These are phyloP conservation scores for Didymella glomerata DNA, from an alignment of 2,329 filamentous ascomycete genomes.

Conservation along the genomic window DNA sequence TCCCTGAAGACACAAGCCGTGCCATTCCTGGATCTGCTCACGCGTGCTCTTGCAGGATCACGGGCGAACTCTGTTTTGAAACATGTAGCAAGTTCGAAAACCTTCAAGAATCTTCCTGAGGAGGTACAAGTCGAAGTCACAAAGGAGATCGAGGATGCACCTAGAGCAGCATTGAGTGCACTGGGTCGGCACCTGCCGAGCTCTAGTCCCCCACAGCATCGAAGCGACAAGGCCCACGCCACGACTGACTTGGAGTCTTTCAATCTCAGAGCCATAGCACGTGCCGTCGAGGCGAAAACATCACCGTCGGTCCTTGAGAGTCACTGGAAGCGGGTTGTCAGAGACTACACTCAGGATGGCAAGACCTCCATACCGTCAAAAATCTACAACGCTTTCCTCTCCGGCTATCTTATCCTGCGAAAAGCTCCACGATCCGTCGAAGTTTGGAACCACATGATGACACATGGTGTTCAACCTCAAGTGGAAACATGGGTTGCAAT, in stretches of 20 bases:
- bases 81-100: conserved; percentile 15
- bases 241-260: conserved; percentile 34
- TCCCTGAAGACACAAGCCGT: conserved; percentile 30
- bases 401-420: conserved; percentile 56
- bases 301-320: conserved; percentile 29
- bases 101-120: conserved; percentile 29
- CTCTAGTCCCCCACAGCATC: conserved; percentile 1
- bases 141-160: conserved; percentile 39
- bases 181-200: conserved; percentile 21
- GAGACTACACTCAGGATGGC: conserved; percentile 28
- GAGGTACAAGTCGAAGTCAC: conserved; percentile 34
- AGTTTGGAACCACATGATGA: conserved; percentile 66
- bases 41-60: conserved; percentile 34
- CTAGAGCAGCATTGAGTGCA: conserved; percentile 30
- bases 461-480: conserved; percentile 65
- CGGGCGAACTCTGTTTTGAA: conserved; percentile 26
- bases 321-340: conserved; percentile 36
- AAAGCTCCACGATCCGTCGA: conserved; percentile 57
- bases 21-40: conserved; percentile 42
- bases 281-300: conserved; percentile 30
- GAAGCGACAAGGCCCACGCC: conserved; percentile 3
- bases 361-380: conserved; percentile 34
- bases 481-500: conserved; percentile 75
- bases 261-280: conserved; percentile 38
- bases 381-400: conserved; percentile 58